A percentile compares a stretch with the other conserved stretches of the same genome.
Conservation (phyloP, 371 early-diverging fungal species). For the Mortierella sp. region DNA sequence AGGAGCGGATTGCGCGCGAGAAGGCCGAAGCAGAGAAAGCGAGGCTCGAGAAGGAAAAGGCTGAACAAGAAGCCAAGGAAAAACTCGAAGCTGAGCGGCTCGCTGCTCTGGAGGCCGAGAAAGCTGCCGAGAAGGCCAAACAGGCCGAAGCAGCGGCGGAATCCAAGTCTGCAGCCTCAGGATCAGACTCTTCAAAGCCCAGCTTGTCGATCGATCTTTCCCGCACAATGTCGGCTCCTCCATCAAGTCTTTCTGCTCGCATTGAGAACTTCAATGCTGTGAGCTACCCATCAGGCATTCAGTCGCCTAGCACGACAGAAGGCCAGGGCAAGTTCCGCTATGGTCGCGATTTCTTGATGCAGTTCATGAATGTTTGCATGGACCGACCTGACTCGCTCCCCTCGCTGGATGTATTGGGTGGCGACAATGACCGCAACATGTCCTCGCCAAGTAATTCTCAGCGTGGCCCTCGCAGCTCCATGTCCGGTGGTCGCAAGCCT, state of each 20-base stretch:
- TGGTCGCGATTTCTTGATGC: constrained; percentile 81
- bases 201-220: constrained; percentile 45
- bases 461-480: constrained; percentile 62
- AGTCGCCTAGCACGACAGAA: constrained; percentile 57
- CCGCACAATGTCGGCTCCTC: constrained; percentile 45
- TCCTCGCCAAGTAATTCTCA: constrained; percentile 69
- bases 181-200: constrained; percentile 41
- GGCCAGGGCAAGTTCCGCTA: constrained; percentile 67
- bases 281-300: constrained; percentile 52
- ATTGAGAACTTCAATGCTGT: constrained; percentile 50
- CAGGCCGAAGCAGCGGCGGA: constrained; percentile 26
- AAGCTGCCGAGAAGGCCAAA: constrained; percentile 27
- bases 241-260: constrained; percentile 24
- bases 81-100: constrained; percentile 50
- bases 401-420: constrained; percentile 71
- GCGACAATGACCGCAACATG: constrained; percentile 66
- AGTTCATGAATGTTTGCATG: constrained; percentile 75
- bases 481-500: constrained; percentile 44
- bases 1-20: no score
- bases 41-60: constrained; percentile 34
- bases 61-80: constrained; percentile 57
- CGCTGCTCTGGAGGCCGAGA: constrained; percentile 55
- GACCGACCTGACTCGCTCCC: constrained; percentile 75
- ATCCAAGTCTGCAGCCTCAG: constrained; percentile 52
- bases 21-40: no score